A percentile compares a stretch with the other conserved stretches of the same genome.
Evolutionary conservation across 441 rosid species (phyloP).

Genomic region (Populus hybrid): DNA sequence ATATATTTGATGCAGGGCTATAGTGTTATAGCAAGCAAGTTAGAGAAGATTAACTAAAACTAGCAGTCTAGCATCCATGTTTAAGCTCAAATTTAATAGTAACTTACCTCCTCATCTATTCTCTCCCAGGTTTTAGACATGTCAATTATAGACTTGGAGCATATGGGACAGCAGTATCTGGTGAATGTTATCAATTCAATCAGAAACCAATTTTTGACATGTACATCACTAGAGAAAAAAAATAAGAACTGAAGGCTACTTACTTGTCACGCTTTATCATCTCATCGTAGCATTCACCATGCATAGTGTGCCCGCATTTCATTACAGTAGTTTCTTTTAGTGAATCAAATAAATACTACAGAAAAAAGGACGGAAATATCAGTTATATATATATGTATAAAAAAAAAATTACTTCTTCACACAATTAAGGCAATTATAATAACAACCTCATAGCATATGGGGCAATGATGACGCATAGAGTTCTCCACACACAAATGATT

Average conservation of each 20-base stretch:
- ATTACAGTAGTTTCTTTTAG: constrained; percentile 85
- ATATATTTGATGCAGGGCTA: too few relatives aligned
- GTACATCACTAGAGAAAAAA: neutral
- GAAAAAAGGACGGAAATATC: constrained; percentile 15
- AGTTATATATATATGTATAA: neutral
- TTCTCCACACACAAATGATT: constrained; percentile 91
- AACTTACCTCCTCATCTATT: constrained; percentile 83
- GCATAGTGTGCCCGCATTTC: constrained; percentile 99
- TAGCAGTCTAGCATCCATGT: neutral
- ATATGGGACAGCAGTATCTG: constrained; percentile 91
- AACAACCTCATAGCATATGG: constrained; percentile 88
- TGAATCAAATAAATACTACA: constrained; percentile 91
- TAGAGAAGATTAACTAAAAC: neutral
- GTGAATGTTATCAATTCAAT: constrained; percentile 2
- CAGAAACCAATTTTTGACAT: constrained; percentile 7
- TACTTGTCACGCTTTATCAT: constrained; percentile 89
- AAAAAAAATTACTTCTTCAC: neutral
- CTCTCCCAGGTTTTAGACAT: constrained; percentile 83
- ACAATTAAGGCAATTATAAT: constrained; percentile 2
- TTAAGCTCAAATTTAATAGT: constrained; percentile 3
- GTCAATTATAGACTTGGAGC: constrained; percentile 85
- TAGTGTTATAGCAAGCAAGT: constrained; percentile 1
- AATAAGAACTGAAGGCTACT: constrained; percentile 23
- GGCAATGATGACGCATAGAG: constrained; percentile 97
- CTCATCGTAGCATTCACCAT: constrained; percentile 67